Base-by-base conservation (phyloP, 2,329 filamentous ascomycete species). In the Coleophoma crateriformis region DNA sequence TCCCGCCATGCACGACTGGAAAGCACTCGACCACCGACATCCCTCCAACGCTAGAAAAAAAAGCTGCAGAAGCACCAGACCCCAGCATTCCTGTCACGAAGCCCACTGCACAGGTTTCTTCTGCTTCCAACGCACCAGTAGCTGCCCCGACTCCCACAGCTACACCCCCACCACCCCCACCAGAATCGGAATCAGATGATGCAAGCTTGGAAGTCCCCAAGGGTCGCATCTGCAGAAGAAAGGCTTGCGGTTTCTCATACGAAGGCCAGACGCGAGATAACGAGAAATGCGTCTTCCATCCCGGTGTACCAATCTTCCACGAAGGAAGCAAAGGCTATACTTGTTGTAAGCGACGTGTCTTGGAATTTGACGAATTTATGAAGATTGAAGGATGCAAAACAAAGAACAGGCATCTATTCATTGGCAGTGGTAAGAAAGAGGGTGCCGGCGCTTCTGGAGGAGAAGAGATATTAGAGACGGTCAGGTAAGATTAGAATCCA, bases 301-400 rank as follows among this genome's bases (percentile, higher is more conserved):
- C 94, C 0, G 94, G 94, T 4, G 82, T 79, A 19, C 89, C 94
- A 20, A 85, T 99, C 58, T 99, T 99, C 72, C 94, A 99, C 68
- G 94, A 99, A 73, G 94, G 94, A 34, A 95, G 89, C 72, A 99
- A 99, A 74, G 94, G 94, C 1, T 99, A 94, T 78, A 90, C 84
- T 52, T 99, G 94, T 75, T 99, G 94, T 73, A 97, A 97, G 79
- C 78, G 90, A 61, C 81, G 90, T 35, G 94, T 99, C 50, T 73
- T 99, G 51, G 94, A 99, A 66, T 99, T 99, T 68, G 91, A 99
- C 67, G 87, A 97, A 69, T 99, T 99, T 71, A 84, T 99, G 84
- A 94, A 88, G 70, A 92, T 99, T 52, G 84, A 88, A 60, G 94
- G 94, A 1, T 99, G 94, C 71, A 84, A 83, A 67, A 90, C 86